These are phyloP conservation scores for Fraxinus americana DNA, from an alignment of 257 asterid genomes.

Conservation along the genomic window DNA sequence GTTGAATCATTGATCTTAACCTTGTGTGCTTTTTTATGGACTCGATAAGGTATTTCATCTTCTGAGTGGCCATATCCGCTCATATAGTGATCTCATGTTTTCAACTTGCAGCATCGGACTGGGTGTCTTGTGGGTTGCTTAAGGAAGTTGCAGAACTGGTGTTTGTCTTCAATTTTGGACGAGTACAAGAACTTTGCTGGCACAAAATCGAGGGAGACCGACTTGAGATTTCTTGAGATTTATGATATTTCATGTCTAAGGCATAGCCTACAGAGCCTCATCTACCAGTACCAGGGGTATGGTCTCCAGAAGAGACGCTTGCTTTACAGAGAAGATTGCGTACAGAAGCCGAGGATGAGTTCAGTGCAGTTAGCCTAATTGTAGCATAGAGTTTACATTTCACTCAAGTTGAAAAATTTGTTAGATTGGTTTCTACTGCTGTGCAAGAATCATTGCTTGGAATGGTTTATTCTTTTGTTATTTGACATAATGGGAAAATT, in stretches of 20 bases:
- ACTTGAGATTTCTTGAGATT: constrained; percentile 39
- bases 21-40: background rate
- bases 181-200: constrained; percentile 51
- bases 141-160: constrained; percentile 56
- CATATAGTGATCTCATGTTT: background rate
- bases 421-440: background rate
- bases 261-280: constrained; percentile 43
- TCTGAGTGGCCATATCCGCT: constrained; percentile 6
- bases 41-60: background rate
- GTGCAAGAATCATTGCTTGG: background rate
- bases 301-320: constrained; percentile 46
- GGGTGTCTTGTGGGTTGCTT: constrained; percentile 55
- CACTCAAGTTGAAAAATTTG: background rate
- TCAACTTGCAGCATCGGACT: constrained; percentile 45
- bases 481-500: background rate
- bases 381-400: background rate
- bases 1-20: too few species aligned
- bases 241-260: constrained; percentile 40
- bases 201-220: constrained; percentile 41
- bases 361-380: constrained; percentile 20
- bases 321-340: constrained; percentile 37
- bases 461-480: background rate
- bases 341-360: constrained; percentile 41
- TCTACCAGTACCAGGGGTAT: constrained; percentile 47
- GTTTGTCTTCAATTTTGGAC: constrained; percentile 39